Conservation (phyloP, 2,329 filamentous ascomycete genomes). For the Exophiala oligosperma region DNA sequence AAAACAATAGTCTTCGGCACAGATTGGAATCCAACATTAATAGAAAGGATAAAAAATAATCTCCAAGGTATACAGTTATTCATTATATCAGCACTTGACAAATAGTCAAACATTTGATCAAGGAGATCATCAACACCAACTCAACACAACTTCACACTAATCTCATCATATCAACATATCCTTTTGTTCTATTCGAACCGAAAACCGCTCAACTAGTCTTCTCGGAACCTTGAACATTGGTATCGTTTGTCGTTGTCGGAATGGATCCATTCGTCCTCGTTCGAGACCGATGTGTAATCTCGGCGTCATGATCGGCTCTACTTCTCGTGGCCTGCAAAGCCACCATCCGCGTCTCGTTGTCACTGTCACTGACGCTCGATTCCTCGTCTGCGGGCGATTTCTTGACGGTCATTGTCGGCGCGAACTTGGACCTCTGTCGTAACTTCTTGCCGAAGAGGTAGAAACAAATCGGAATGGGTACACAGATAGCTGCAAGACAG, state of each 20-base stretch:
- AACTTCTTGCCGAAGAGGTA: conserved; percentile 35
- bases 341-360: conserved; percentile 19
- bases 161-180: no score
- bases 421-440: conserved; percentile 28
- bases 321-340: conserved; percentile 28
- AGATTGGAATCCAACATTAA: no score
- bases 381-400: conserved; percentile 41
- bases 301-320: conserved; percentile 24
- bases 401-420: conserved; percentile 50
- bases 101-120: no score
- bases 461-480: conserved; percentile 42
- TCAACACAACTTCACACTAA: no score
- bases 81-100: no score
- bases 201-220: neutral
- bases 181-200: no score
- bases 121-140: no score
- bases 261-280: conserved; percentile 17
- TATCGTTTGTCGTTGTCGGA: neutral
- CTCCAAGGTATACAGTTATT: no score
- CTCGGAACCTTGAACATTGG: neutral
- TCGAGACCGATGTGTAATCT: conserved; percentile 7
- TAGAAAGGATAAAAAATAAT: no score
- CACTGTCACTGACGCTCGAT: conserved; percentile 30
- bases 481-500: conserved; percentile 36
- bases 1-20: no score